A percentile compares a stretch with the other conserved stretches of the same genome.
phyloP scores from a whole-genome alignment of 495 filamentous ascomycete genomes.

The Hypoxylon subgilvum region DNA sequence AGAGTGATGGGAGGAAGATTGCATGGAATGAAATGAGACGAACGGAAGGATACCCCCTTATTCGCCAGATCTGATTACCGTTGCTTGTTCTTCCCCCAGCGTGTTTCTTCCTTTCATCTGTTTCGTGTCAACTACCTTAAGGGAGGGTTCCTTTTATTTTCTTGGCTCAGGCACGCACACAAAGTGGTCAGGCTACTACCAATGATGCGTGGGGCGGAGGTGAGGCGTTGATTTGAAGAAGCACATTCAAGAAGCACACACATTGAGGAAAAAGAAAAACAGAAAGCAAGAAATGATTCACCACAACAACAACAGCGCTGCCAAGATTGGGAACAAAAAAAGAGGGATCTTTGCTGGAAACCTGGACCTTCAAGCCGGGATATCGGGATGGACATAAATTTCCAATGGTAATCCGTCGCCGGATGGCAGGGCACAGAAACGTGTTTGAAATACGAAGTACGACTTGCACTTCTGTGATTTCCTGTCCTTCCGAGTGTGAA shows the following conservation, averaged over 20 bases:
- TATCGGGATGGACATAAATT: conserved; percentile 44
- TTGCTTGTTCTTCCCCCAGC: conserved; percentile 13
- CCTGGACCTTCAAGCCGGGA: conserved; percentile 32
- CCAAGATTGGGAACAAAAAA: conserved; percentile 35
- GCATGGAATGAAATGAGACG: conserved; percentile 45
- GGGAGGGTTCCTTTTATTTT: conserved; percentile 25
- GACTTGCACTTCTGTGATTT: conserved; percentile 13
- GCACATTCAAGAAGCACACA: too few relatives aligned
- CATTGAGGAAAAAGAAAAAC: conserved; percentile 28
- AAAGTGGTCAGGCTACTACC: conserved; percentile 41
- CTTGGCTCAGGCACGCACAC: conserved; percentile 20
- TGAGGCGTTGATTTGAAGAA: conserved; percentile 35
- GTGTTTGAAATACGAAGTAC: conserved; percentile 37
- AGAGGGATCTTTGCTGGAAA: conserved; percentile 32
- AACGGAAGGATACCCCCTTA: conserved; percentile 46
- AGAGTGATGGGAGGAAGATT: conserved; percentile 42
- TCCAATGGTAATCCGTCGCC: conserved; percentile 44
- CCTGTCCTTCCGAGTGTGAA: not conserved
- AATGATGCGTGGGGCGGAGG: conserved; percentile 30
- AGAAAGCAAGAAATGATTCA: conserved; percentile 28
- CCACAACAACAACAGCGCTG: conserved; percentile 15
- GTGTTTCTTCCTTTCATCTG: conserved; percentile 17
- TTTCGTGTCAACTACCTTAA: conserved; percentile 43
- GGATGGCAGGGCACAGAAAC: conserved; percentile 40
- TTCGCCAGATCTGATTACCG: conserved; percentile 38